Conservation (phyloP, 2,329 filamentous ascomycete genomes). For the Cryoendolithus antarcticus region DNA sequence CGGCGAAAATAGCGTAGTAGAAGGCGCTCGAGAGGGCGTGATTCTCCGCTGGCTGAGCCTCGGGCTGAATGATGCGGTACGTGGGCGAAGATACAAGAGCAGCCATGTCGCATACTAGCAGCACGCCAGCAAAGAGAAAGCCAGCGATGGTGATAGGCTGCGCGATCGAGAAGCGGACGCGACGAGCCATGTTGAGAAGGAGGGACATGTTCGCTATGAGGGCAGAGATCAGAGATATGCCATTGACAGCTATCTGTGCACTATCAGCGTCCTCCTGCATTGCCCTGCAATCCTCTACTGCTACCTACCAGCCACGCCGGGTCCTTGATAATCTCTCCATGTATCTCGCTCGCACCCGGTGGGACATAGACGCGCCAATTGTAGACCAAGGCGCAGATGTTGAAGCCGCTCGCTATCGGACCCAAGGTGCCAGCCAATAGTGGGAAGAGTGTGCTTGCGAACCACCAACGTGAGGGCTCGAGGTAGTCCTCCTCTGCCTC, state of each 20-base stretch:
- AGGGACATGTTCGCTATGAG: conserved; percentile 42
- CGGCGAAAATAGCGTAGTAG: conserved; percentile 49
- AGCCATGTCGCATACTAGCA: conserved; percentile 41
- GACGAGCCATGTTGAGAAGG: conserved; percentile 47
- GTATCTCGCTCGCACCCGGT: conserved; percentile 30
- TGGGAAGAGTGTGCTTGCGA: conserved; percentile 47
- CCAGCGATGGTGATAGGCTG: conserved; percentile 44
- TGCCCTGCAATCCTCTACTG: background rate
- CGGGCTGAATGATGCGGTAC: conserved; percentile 28
- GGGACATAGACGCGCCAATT: conserved; percentile 44
- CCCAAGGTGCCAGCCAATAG: conserved; percentile 38
- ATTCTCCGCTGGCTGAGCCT: conserved; percentile 14
- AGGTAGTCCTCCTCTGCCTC: conserved; percentile 31
- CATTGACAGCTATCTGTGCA: conserved; percentile 37
- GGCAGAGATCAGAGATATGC: conserved; percentile 41
- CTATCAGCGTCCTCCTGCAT: conserved; percentile 14
- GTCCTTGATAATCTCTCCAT: conserved; percentile 37
- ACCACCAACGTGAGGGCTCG: conserved; percentile 41
- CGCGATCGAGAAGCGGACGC: conserved; percentile 42
- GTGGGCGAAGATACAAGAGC: conserved; percentile 32
- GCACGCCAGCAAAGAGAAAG: conserved; percentile 36
- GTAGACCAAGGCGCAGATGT: conserved; percentile 39
- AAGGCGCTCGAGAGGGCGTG: conserved; percentile 44
- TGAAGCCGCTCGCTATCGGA: conserved; percentile 27
- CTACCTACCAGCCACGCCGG: conserved; percentile 35